Evolutionary conservation across 352 stramenopile species (phyloP), one percentile per base, ranked within the genome.

Genomic region (Phytophthora uliginosa): DNA sequence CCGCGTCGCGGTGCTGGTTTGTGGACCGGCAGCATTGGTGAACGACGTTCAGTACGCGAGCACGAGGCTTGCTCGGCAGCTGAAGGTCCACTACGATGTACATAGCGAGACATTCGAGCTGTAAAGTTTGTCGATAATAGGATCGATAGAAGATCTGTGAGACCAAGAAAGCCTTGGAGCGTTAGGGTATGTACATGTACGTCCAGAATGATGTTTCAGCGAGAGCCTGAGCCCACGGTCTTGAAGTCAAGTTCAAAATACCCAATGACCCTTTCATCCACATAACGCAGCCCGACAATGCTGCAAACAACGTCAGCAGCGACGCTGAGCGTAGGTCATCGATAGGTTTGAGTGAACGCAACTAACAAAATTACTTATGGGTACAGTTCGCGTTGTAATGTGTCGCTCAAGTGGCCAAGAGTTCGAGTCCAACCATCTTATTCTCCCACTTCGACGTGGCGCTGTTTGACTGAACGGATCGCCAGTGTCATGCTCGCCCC

Each of bases 51-150:
- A 76, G 0, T 71, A 66, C 34, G 51, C 70, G 4, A 77, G 67
- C 28, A 73, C 69, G 0, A 48, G 53, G 52, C 64, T 85, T 18
- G 51, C 69, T 1, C 60, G 58, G 42, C 59, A 79, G 33, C 34
- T 85, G 15, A 71, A 78, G 17, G 59, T 89, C 13, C 63, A 69
- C 17, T 87, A 84, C 24, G 82, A 89, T 73, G 78, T 88, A 22
- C 81, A 87, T 65, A 66, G 65, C 24, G 77, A 87, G 66, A 65
- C 45, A 8, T 82, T 80, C 51, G 57, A 71, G 9, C 61, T 84
- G 2, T 84, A 79, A 42, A 56, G 6, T 12, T 20, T 68, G 48
- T 66, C 55, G 61, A 71, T 57, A 47, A 28, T 45, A 69, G 22
- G 24, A 38, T 51, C 18, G 42, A 55, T n/a, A 45, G 48, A 64